These are phyloP conservation scores for Abelmoschus esculentus DNA, from an alignment of 345 rosid species.

Conservation along the genomic window DNA sequence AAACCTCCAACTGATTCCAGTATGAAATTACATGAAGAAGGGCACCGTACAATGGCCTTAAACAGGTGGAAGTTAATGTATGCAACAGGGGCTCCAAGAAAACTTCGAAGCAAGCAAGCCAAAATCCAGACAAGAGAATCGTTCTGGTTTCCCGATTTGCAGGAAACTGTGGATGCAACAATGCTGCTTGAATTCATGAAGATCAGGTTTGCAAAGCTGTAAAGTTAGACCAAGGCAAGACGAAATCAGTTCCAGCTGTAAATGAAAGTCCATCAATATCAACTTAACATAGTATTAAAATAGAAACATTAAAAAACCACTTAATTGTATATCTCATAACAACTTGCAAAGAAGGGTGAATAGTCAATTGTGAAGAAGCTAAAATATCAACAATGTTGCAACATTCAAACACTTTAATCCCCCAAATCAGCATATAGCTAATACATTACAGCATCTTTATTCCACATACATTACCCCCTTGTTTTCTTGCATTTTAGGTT, in stretches of 20 bases:
- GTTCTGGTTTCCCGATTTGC: conserved; percentile 52
- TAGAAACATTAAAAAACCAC: neutral
- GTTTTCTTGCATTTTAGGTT: neutral
- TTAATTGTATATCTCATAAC: neutral
- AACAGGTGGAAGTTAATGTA: conserved; percentile 29
- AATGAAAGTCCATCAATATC: neutral
- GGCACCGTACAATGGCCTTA: conserved; percentile 29
- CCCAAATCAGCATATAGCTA: neutral
- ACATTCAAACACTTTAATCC: neutral
- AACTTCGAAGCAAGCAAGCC: conserved; percentile 41
- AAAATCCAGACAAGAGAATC: conserved; percentile 42
- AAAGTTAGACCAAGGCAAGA: neutral
- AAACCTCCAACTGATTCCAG: conserved; percentile 14
- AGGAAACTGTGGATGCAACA: conserved; percentile 51
- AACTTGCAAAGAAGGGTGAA: neutral
- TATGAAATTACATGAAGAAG: conserved; percentile 13
- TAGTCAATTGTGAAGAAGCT: neutral
- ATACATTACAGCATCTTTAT: neutral
- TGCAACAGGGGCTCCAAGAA: conserved; percentile 24
- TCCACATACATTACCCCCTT: neutral
- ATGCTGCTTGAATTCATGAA: conserved; percentile 44
- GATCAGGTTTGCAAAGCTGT: conserved; percentile 19
- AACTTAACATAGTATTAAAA: neutral
- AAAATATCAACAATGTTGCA: neutral
- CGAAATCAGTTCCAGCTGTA: neutral